phyloP scores from a whole-genome alignment of 2,329 filamentous ascomycete genomes.

The Scedosporium boydii region DNA sequence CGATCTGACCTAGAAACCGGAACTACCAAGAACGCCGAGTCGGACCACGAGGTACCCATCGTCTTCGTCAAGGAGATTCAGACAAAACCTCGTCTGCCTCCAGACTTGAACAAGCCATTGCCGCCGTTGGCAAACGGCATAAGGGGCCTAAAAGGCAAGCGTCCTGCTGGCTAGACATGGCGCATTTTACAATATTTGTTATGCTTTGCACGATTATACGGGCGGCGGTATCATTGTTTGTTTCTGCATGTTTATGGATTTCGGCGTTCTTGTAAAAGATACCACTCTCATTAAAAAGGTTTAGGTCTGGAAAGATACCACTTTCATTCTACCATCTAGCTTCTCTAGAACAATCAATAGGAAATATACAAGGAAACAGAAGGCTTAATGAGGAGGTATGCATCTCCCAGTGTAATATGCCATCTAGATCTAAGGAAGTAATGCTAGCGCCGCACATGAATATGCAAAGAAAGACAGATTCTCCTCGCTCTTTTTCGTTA shows the following conservation, averaged over 20 bases:
- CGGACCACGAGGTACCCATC: not conserved
- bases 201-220: too few relatives aligned
- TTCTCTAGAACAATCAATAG: not conserved
- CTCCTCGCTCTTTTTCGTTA: too few relatives aligned
- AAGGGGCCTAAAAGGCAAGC: not conserved
- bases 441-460: too few relatives aligned
- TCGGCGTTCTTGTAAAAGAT: too few relatives aligned
- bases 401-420: not conserved
- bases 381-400: not conserved
- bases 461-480: too few relatives aligned
- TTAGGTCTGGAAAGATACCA: not conserved
- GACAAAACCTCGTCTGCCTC: not conserved
- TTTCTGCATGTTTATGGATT: not conserved
- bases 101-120: slow-evolving; percentile 20
- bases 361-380: not conserved
- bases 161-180: not conserved
- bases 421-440: too few relatives aligned
- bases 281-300: not conserved
- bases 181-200: too few relatives aligned
- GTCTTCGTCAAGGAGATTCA: not conserved
- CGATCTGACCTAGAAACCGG: not conserved
- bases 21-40: not conserved
- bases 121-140: slow-evolving; percentile 12
- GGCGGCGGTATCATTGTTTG: not conserved
- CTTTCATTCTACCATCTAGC: not conserved